These are phyloP conservation scores for Neurospora cerealis DNA, from an alignment of 495 filamentous ascomycete genomes.

Conservation along the genomic window DNA sequence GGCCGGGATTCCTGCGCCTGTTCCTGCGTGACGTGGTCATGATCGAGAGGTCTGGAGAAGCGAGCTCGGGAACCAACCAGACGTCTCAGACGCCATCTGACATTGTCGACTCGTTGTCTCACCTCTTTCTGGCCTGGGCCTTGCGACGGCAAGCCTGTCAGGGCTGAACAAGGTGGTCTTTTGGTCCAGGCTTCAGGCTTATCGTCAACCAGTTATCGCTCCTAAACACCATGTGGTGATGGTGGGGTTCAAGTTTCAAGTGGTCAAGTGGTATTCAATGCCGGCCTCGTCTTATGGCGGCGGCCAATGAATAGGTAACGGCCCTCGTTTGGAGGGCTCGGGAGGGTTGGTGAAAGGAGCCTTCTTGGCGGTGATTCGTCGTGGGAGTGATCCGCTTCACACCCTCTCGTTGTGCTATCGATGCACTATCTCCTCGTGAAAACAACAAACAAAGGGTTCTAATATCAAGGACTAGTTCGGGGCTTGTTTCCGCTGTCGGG, in stretches of 20 bases:
- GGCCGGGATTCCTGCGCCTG: not conserved
- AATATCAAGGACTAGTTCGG: not conserved
- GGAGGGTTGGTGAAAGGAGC: not conserved
- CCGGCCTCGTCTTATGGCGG: not conserved
- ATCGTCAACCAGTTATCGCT: not conserved
- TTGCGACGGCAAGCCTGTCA: not conserved
- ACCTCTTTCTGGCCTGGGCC: not conserved
- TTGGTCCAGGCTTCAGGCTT: not conserved
- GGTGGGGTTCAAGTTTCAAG: not conserved
- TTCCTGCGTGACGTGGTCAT: conserved; percentile 12
- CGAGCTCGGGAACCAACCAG: conserved; percentile 2
- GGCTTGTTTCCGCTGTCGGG: not conserved
- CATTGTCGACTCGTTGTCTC: not conserved
- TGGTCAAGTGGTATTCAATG: not conserved
- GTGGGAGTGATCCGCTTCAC: not conserved
- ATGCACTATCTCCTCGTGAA: not conserved
- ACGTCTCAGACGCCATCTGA: not conserved
- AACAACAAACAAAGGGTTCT: not conserved
- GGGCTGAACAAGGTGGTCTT: not conserved
- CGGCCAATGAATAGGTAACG: not conserved
- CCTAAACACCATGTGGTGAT: not conserved
- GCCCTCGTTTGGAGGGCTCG: not conserved
- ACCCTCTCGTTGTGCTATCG: not conserved
- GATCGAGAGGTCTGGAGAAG: conserved; percentile 3
- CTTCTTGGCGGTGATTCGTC: not conserved